Percentiles rank a stretch among this genome's conserved stretches.
These are phyloP conservation scores for Trichoderma sp. DNA, from an alignment of 2,329 filamentous ascomycete species.

Conservation along the genomic window DNA sequence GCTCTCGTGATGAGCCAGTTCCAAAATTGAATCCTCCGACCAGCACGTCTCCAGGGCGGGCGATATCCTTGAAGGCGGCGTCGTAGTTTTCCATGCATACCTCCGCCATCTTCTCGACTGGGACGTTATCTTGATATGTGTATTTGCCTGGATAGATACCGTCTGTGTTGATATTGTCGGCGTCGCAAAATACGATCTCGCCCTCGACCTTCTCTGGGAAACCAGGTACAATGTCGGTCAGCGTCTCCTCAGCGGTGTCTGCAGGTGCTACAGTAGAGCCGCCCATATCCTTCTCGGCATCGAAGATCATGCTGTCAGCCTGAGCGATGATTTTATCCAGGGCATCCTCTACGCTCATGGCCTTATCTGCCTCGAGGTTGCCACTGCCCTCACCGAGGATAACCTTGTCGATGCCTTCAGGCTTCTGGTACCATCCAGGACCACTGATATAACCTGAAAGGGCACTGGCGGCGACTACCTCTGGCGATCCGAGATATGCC, in stretches of 20 bases:
- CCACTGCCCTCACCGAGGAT: constrained; percentile 71
- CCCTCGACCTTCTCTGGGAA: constrained; percentile 82
- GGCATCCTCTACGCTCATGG: constrained; percentile 65
- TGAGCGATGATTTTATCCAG: constrained; percentile 69
- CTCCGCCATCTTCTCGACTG: constrained; percentile 71
- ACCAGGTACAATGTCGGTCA: constrained; percentile 66
- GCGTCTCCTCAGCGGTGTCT: constrained; percentile 24
- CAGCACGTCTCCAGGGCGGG: constrained; percentile 67
- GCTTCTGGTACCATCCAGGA: constrained; percentile 74
- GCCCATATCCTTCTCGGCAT: constrained; percentile 17
- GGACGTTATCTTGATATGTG: constrained; percentile 75
- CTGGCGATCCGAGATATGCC: constrained; percentile 84
- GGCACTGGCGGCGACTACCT: constrained; percentile 89
- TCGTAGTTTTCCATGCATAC: constrained; percentile 97
- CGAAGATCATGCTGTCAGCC: constrained; percentile 29
- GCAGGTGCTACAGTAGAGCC: neutral
- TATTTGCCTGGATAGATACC: constrained; percentile 89
- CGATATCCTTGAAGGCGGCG: constrained; percentile 61
- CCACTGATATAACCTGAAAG: constrained; percentile 69
- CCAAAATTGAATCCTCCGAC: constrained; percentile 63
- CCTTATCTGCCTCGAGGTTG: constrained; percentile 61
- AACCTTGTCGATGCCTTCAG: constrained; percentile 65
- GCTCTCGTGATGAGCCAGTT: neutral
- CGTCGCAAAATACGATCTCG: constrained; percentile 70
- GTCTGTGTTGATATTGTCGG: constrained; percentile 82